These are phyloP conservation scores for Boletus sp. DNA, from an alignment of 768 basidiomycete genomes.

Conservation along the genomic window DNA sequence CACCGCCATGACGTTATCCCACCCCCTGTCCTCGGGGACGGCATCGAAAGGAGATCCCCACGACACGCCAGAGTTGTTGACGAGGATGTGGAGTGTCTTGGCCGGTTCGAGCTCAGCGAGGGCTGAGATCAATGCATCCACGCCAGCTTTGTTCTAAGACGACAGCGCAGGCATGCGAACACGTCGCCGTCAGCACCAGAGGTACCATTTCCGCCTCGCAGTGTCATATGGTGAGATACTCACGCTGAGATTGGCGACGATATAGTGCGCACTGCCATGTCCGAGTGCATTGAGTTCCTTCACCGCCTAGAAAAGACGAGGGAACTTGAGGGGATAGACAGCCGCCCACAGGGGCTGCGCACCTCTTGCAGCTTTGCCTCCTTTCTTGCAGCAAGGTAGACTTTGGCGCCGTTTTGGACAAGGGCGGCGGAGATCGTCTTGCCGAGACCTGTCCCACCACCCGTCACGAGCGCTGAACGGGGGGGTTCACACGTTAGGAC, in stretches of 20 bases:
- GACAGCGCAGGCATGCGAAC: neutral
- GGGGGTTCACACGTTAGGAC: neutral
- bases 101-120: constrained; percentile 61
- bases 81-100: constrained; percentile 70
- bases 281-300: constrained; percentile 59
- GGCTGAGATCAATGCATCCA: constrained; percentile 64
- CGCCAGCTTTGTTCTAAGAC: constrained; percentile 71
- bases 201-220: neutral
- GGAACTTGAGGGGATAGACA: constrained; percentile 6
- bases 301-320: constrained; percentile 36
- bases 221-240: constrained; percentile 25
- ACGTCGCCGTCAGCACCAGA: neutral
- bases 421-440: constrained; percentile 81
- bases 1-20: constrained; percentile 79
- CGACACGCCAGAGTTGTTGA: constrained; percentile 79
- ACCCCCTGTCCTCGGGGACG: constrained; percentile 78
- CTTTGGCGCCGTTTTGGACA: constrained; percentile 81
- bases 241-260: constrained; percentile 72
- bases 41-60: constrained; percentile 75
- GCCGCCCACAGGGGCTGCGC: constrained; percentile 33
- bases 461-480: constrained; percentile 66
- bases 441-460: constrained; percentile 81
- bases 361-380: constrained; percentile 76
- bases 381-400: constrained; percentile 87
- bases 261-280: constrained; percentile 63